Evolutionary conservation across 2,329 filamentous ascomycete species (phyloP).

Genomic region (Cryoendolithus antarcticus): DNA sequence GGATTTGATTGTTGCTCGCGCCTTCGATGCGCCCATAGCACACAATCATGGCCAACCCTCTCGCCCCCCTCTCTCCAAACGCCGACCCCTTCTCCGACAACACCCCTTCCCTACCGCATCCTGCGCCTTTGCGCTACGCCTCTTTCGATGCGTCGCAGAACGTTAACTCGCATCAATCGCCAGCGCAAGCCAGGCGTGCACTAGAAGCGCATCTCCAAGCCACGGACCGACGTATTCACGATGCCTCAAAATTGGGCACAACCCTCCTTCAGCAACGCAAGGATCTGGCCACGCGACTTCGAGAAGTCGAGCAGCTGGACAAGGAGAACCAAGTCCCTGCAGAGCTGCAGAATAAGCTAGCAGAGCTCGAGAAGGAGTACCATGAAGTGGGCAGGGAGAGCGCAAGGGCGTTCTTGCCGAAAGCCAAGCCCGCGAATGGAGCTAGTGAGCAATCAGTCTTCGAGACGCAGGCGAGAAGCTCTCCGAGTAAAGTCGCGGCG

Average conservation of each 20-base stretch:
- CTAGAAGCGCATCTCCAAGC: constrained; percentile 86
- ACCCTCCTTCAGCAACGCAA: constrained; percentile 77
- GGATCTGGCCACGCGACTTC: constrained; percentile 67
- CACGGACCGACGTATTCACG: constrained; percentile 80
- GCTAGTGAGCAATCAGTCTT: constrained; percentile 38
- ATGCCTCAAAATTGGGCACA: constrained; percentile 79
- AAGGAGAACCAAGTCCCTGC: constrained; percentile 56
- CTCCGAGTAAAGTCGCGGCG: constrained; percentile 78
- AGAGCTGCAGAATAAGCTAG: constrained; percentile 69
- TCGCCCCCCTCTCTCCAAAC: too few relatives aligned
- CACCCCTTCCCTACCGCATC: constrained; percentile 21
- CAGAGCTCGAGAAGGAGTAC: constrained; percentile 86
- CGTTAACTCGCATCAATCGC: constrained; percentile 63
- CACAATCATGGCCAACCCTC: too few relatives aligned
- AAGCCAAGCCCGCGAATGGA: constrained; percentile 26
- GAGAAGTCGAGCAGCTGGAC: constrained; percentile 67
- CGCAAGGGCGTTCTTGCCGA: constrained; percentile 77
- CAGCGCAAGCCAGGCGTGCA: constrained; percentile 75
- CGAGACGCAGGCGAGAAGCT: constrained; percentile 70
- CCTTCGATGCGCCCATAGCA: too few relatives aligned
- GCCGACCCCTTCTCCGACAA: constrained; percentile 33
- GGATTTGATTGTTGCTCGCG: too few relatives aligned
- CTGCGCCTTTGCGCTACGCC: constrained; percentile 57
- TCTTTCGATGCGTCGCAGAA: constrained; percentile 68
- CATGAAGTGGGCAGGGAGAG: constrained; percentile 87